Base-by-base conservation (phyloP, 2,329 filamentous ascomycete species). In the Anthostomella pinea region DNA sequence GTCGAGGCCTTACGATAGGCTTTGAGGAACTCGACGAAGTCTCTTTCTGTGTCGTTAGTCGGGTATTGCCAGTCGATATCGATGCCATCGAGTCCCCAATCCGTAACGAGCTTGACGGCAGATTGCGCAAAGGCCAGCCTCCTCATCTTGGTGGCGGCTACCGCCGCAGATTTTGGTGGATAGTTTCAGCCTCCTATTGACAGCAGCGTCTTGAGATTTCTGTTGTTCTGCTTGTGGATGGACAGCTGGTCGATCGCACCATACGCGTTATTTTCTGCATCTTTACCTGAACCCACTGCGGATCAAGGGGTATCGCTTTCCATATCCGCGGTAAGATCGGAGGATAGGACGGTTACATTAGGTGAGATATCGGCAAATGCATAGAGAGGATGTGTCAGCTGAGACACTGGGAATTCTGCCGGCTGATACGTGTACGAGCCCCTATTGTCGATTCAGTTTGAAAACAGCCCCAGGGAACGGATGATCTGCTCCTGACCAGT, bases 161-260 rank as follows among this genome's bases (percentile, higher is more conserved):
- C 75, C 6, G 67, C 65, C 1, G 78, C 69, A 56, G 91, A 87
- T 50, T 85, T 83, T 35, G 74, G 63, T 3, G 83, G 86, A 58
- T 85, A 87, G 0, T 79, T 85, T 80, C 83, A 93, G 11, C 88
- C 88, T 25, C 88, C 88, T 41, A 94, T 84, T 22, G 83, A 87
- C 7, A 93, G 72, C n/a, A 93, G 66, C 2, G 84, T 73, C 63
- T 94, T 94, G 39, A 94, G 63, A 34, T 85, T 78, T 14, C 87
- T 79, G 58, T 94, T 79, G 49, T 72, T 66, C 64, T 88, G 82
- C 69, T 94, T 94, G 34, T 85, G 72, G 1, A 87, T 62, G 58
- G 75, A 87, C 2, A 94, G 67, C 57, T 91, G 85, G 64, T 89
- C 89, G 45, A 88, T 62, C 54, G 79, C 84, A 25, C 88, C 88